A percentile compares a stretch with the other conserved stretches of the same genome.
Conservation (phyloP, 2,329 filamentous ascomycete species). For the Aspergillus sp. region DNA sequence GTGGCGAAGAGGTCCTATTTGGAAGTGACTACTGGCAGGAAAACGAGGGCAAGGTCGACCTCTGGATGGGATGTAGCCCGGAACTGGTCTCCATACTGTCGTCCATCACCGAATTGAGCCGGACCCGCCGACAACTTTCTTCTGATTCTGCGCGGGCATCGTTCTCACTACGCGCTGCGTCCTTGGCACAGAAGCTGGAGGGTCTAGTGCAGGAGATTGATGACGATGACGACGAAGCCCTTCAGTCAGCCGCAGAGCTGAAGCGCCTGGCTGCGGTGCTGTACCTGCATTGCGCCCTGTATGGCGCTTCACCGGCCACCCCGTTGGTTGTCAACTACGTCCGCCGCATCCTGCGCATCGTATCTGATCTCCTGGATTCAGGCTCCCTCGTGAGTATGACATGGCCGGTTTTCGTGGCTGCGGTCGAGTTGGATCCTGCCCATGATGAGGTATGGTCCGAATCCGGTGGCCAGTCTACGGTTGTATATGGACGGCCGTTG, state of each 20-base stretch:
- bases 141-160: conserved; percentile 20
- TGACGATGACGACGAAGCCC: conserved; percentile 28
- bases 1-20: conserved; percentile 47
- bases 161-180: conserved; percentile 33
- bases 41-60: conserved; percentile 37
- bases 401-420: conserved; percentile 46
- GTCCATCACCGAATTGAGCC: conserved; percentile 48
- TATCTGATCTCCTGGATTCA: conserved; percentile 33
- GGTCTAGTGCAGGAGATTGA: conserved; percentile 32
- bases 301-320: conserved; percentile 42
- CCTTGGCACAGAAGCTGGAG: conserved; percentile 33
- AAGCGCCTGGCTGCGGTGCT: conserved; percentile 45
- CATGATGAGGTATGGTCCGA: conserved; percentile 37
- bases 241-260: conserved; percentile 39
- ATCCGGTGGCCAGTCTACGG: conserved; percentile 9
- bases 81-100: conserved; percentile 47
- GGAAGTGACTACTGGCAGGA: conserved; percentile 48
- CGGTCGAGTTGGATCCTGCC: conserved; percentile 40
- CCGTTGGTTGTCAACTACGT: conserved; percentile 32
- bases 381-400: conserved; percentile 35
- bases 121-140: conserved; percentile 27
- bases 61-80: conserved; percentile 51
- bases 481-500: conserved; percentile 35
- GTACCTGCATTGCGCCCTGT: conserved; percentile 47
- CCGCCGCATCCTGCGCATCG: conserved; percentile 32